Conservation (phyloP, 2,329 filamentous ascomycete species). For the Paramyrothecium sp. region DNA sequence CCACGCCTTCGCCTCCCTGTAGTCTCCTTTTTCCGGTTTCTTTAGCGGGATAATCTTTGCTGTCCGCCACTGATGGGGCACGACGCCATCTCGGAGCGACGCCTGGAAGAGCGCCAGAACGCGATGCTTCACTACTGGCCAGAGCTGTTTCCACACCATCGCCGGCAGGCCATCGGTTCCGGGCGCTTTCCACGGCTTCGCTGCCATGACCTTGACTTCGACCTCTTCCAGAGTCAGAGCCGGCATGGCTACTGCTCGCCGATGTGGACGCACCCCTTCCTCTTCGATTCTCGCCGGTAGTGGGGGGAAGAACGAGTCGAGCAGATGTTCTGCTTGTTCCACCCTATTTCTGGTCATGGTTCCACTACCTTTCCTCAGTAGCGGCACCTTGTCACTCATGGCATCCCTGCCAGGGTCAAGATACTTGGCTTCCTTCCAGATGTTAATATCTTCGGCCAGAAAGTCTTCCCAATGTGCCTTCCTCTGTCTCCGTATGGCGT, state of each 20-base stretch:
- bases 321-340: conserved; percentile 13
- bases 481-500: conserved; percentile 19
- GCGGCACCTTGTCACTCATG: conserved; percentile 17
- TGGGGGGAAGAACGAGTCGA: conserved; percentile 9
- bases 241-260: conserved; percentile 5
- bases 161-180: conserved; percentile 13
- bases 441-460: conserved; percentile 19
- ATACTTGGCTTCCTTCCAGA: conserved; percentile 23
- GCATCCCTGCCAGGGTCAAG: conserved; percentile 12
- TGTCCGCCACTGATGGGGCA: conserved; percentile 1
- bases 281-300: conserved; percentile 4
- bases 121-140: conserved; percentile 2
- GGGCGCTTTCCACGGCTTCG: conserved; percentile 11
- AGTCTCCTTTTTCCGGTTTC: conserved; percentile 21
- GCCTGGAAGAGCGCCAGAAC: neutral
- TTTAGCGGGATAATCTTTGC: conserved; percentile 21
- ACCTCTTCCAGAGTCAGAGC: conserved; percentile 12
- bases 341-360: conserved; percentile 6
- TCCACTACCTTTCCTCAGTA: conserved; percentile 12
- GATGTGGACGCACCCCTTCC: conserved; percentile 8
- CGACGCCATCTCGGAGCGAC: neutral
- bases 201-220: conserved; percentile 8
- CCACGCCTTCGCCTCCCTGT: conserved; percentile 18
- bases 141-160: conserved; percentile 8
- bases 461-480: conserved; percentile 22